Conservation (phyloP, 2,329 filamentous ascomycete genomes). For the Alternaria longipes region DNA sequence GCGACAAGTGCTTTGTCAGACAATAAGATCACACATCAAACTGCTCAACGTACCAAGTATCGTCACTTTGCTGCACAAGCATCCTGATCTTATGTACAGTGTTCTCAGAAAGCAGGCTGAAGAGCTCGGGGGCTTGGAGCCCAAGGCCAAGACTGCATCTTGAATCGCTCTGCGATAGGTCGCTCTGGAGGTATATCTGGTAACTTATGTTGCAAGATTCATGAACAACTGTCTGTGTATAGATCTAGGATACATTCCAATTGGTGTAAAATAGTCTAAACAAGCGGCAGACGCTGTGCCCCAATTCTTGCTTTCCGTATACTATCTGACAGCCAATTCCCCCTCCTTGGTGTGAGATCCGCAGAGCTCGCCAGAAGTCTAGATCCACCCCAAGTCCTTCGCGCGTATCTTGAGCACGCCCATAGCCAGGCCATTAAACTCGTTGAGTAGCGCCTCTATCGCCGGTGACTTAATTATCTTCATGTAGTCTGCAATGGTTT, state of each 20-base stretch:
- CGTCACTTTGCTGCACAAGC: not conserved
- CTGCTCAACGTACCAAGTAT: not conserved
- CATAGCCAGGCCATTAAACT: slow-evolving; percentile 15
- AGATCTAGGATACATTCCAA: too few relatives aligned
- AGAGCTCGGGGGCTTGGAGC: not conserved
- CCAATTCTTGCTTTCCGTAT: too few relatives aligned
- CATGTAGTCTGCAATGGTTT: slow-evolving; percentile 35
- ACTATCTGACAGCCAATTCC: too few relatives aligned
- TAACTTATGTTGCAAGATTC: too few relatives aligned
- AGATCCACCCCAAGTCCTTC: not conserved
- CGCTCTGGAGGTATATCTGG: too few relatives aligned
- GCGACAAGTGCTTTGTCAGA: not conserved
- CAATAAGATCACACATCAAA: not conserved
- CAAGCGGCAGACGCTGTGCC: too few relatives aligned
- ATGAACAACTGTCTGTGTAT: too few relatives aligned
- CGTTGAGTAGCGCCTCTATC: slow-evolving; percentile 11
- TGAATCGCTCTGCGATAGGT: not conserved
- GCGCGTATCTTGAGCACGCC: slow-evolving; percentile 8
- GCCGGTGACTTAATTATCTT: slow-evolving; percentile 15
- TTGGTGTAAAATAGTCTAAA: too few relatives aligned
- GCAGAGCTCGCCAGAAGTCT: not conserved
- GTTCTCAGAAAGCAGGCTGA: not conserved
- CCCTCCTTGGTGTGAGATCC: too few relatives aligned
- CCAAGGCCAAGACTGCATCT: not conserved
- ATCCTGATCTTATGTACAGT: not conserved